phyloP scores from a whole-genome alignment of 345 rosid species.

The Dipteronia dyeriana region DNA sequence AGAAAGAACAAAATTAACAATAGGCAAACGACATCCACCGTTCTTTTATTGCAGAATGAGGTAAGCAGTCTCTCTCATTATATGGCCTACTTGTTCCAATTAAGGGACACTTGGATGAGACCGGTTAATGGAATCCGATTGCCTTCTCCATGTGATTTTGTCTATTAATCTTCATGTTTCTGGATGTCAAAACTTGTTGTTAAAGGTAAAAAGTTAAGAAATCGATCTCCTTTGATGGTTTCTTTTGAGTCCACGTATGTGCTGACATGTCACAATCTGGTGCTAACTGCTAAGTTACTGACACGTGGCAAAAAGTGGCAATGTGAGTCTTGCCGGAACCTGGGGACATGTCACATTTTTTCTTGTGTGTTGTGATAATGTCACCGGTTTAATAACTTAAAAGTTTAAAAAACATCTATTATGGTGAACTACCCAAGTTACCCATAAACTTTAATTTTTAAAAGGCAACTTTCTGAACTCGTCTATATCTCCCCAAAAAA shows the following conservation, averaged over 20 bases:
- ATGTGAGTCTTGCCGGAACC: too few relatives aligned
- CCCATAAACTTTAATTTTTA: too few relatives aligned
- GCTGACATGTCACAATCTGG: constrained; percentile 12
- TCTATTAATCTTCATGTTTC: constrained; percentile 25
- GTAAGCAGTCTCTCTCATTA: constrained; percentile 9
- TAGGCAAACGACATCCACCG: constrained; percentile 11
- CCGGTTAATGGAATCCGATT: neutral
- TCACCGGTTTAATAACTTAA: too few relatives aligned
- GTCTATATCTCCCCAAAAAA: too few relatives aligned
- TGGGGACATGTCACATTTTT: too few relatives aligned
- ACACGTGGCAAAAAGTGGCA: constrained; percentile 7
- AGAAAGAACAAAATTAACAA: neutral
- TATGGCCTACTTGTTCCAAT: constrained; percentile 12
- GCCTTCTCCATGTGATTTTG: constrained; percentile 23
- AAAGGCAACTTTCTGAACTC: too few relatives aligned
- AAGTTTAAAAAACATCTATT: too few relatives aligned
- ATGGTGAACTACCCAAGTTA: too few relatives aligned
- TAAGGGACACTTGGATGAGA: neutral
- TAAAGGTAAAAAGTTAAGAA: neutral
- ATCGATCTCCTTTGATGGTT: neutral
- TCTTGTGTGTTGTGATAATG: too few relatives aligned
- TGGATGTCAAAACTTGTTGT: constrained; percentile 7
- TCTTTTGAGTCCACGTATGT: constrained; percentile 11
- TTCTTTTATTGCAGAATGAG: neutral
- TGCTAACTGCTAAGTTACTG: neutral